Base-by-base conservation (phyloP, 2,329 filamentous ascomycete genomes). In the Fusarium zealandicum region DNA sequence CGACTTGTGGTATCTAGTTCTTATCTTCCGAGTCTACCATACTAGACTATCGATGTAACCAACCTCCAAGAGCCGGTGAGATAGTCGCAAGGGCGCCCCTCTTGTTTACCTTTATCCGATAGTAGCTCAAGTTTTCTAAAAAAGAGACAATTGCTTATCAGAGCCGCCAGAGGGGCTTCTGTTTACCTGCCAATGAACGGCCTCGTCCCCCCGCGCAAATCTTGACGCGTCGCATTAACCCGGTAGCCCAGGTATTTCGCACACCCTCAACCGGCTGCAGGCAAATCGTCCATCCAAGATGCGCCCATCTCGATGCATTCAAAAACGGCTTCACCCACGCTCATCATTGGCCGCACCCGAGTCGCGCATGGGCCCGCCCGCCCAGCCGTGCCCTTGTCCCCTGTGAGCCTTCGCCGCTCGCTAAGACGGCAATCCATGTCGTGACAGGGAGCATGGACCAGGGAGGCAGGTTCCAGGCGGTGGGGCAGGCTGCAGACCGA, bases 61-160 rank as follows among this genome's bases (percentile, higher is more conserved):
- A n/a, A n/a, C n/a, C n/a, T n/a, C n/a, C n/a, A n/a, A n/a, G n/a
- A n/a, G n/a, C n/a, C n/a, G 20, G 20, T 22, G 20, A 22, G 20
- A 22, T 22, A 22, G 20, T n/a, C n/a, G n/a, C n/a, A n/a, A n/a
- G n/a, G n/a, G 7, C 20, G 20, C 38, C 14, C 38, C 38, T 12
- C 27, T 25, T 14, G 25, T 31, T 41, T 41, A 9, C n/a, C 14
- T 30, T 30, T 32, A 12, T 28, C 39, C 16, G 40, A 43, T 44
- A 44, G 41, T 44, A 44, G 41, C 31, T 3, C 36, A 40, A 42
- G 17, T 43, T 56, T 51, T 32, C 57, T 48, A 35, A 48, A 35
- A 48, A 61, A 41, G 50, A 46, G 51, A 27, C n/a, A 25, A 25
- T 20, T 22, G 48, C 62, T 64, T 65, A 64, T 65, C 62, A 59